Evolutionary conservation across 2,329 filamentous ascomycete genomes (phyloP).

Genomic region (Claviceps sp.): DNA sequence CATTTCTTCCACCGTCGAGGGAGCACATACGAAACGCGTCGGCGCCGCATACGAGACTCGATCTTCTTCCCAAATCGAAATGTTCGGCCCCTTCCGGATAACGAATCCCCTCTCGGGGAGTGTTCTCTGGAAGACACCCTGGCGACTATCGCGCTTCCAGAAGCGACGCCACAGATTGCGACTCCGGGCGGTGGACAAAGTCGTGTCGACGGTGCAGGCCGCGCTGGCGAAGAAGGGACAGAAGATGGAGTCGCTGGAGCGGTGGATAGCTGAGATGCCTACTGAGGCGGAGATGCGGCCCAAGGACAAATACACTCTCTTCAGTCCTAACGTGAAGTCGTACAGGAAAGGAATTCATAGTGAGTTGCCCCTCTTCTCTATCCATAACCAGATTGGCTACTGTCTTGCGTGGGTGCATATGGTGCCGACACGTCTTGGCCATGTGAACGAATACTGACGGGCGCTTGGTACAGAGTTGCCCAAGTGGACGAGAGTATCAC

Average conservation of each 20-base stretch:
- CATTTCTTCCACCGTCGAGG: too few species aligned
- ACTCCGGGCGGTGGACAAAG: conserved; percentile 69
- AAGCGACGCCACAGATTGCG: conserved; percentile 78
- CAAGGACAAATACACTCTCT: conserved; percentile 95
- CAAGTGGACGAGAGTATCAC: conserved; percentile 93
- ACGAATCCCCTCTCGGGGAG: conserved; percentile 65
- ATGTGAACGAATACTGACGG: conserved; percentile 8
- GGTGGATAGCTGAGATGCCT: conserved; percentile 95
- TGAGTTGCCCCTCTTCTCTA: conserved; percentile 30
- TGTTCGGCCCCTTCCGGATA: conserved; percentile 76
- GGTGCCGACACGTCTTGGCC: background rate
- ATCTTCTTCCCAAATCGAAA: conserved; percentile 20
- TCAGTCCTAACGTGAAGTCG: conserved; percentile 87
- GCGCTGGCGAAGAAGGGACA: conserved; percentile 64
- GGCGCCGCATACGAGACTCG: background rate
- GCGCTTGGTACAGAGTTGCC: conserved; percentile 47
- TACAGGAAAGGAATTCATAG: conserved; percentile 97
- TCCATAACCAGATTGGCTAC: background rate
- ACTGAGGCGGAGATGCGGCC: conserved; percentile 91
- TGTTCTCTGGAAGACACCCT: conserved; percentile 93
- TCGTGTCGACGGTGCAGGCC: conserved; percentile 70
- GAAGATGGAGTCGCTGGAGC: conserved; percentile 63
- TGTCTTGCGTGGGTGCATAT: too few species aligned
- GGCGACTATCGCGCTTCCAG: conserved; percentile 84
- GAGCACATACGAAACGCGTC: too few species aligned